Evolutionary conservation across 352 stramenopile species (phyloP).

Genomic region (Pythium phragmitis): DNA sequence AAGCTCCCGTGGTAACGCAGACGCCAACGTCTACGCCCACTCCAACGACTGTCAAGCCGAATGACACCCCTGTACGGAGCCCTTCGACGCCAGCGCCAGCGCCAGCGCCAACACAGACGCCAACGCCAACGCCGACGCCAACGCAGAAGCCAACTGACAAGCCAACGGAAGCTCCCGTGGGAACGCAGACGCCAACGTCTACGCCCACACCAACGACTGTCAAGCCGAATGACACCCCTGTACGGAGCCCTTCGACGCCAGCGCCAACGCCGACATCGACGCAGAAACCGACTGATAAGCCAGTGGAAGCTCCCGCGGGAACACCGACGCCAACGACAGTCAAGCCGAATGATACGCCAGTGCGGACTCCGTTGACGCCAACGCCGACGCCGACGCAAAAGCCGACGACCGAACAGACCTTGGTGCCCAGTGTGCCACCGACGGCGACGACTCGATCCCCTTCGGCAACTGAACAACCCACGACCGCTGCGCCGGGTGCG

Average conservation of each 20-base stretch:
- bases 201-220: background rate
- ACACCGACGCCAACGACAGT: too few relatives aligned
- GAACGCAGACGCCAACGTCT: too few relatives aligned
- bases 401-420: background rate
- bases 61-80: background rate
- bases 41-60: background rate
- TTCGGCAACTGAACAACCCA: too few relatives aligned
- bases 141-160: background rate
- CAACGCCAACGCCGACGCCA: background rate
- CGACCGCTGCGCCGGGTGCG: too few relatives aligned
- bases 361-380: background rate
- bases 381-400: background rate
- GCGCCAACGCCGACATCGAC: background rate
- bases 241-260: conserved; percentile 2
- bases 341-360: too few relatives aligned
- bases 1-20: too few relatives aligned
- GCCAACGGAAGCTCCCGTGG: too few relatives aligned
- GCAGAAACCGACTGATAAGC: too few relatives aligned
- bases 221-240: background rate
- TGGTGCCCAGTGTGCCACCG: background rate
- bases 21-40: too few relatives aligned
- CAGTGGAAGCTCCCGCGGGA: too few relatives aligned
- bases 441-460: background rate
- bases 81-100: conserved; percentile 3
- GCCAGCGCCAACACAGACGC: background rate